phyloP scores from a whole-genome alignment of 139 green algal species.

The Tetradesmus obliquus region DNA sequence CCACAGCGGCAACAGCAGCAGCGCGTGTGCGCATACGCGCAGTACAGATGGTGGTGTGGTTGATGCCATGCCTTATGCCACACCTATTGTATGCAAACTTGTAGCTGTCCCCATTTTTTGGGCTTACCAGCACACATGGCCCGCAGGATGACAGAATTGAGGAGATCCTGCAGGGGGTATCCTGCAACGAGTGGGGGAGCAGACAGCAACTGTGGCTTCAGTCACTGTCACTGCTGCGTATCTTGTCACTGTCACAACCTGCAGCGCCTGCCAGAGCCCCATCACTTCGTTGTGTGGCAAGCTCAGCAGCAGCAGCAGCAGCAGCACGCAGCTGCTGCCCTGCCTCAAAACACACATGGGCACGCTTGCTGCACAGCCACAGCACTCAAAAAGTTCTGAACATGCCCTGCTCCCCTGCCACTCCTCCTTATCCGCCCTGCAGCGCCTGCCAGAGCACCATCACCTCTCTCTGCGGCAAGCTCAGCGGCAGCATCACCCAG shows the following conservation, averaged over 20 bases:
- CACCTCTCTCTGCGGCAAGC: slow-evolving; percentile 52
- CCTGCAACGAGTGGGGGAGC: no score
- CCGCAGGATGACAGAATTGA: no score
- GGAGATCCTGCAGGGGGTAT: no score
- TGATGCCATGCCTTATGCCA: no score
- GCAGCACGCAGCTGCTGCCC: slow-evolving; percentile 38
- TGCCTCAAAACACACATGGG: slow-evolving; percentile 52
- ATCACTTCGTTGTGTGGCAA: slow-evolving; percentile 53
- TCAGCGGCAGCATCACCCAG: slow-evolving; percentile 31
- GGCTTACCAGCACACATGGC: no score
- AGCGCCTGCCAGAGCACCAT: slow-evolving; percentile 40
- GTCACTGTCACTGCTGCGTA: not conserved
- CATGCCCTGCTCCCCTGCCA: not conserved
- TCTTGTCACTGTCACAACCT: not conserved
- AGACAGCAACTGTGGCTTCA: no score
- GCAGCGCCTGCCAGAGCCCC: slow-evolving; percentile 19
- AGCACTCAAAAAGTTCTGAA: no score
- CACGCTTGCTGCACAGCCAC: not conserved
- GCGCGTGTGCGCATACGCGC: no score
- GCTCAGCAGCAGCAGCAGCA: slow-evolving; percentile 11
- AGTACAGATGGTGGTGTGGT: no score
- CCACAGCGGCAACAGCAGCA: not conserved
- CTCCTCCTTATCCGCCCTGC: not conserved
- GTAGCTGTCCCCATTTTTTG: no score
- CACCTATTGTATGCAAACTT: no score